Evolutionary conservation across 768 basidiomycete species (phyloP), one percentile per base, ranked within the genome.

Genomic region (Russula sp.): DNA sequence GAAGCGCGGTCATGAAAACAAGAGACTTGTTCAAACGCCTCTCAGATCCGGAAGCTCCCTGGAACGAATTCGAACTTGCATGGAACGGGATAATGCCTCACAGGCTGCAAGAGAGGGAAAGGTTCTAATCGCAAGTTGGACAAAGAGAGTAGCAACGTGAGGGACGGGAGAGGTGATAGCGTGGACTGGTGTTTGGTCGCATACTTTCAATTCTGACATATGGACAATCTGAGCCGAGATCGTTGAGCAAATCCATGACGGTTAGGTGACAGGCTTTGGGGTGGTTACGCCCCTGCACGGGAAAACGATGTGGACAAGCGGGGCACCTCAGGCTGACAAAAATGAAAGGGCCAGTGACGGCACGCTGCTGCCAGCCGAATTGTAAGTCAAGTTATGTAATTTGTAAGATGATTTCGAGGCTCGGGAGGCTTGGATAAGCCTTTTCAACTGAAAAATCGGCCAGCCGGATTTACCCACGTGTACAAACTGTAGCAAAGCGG

Each of bases 31-130:
- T 51, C 2, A 22, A 60, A 18, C 47, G 34, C 4, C 48, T 64
- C 18, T 55, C 40, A 3, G 58, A 55, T 32, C 48, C 47, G 18
- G 32, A 45, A 9, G 20, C 52, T 27, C 63, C 63, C 0, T 27
- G 32, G 4, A 14, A 35, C 31, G 63, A 64, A 40, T 60, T 64
- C 27, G 42, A 60, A 32, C 47, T 50, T 44, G 63, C 54, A 1
- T 64, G 57, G 58, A 56, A 64, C 1, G 63, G 63, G 27, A 64
- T 64, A 18, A 64, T 64, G 63, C 48, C 47, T 8, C 39, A 6
- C 44, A 54, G 27, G 39, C 37, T 63, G 11, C 45, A 10, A 11
- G 31, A 58, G 49, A 49, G 20, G 2, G 44, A 47, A 47, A 31
- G 48, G 51, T 27, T 27, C 3, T 34, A 44, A 50, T n/a, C 6